Conservation (phyloP, 345 rosid genomes). For the Populus simonii region DNA sequence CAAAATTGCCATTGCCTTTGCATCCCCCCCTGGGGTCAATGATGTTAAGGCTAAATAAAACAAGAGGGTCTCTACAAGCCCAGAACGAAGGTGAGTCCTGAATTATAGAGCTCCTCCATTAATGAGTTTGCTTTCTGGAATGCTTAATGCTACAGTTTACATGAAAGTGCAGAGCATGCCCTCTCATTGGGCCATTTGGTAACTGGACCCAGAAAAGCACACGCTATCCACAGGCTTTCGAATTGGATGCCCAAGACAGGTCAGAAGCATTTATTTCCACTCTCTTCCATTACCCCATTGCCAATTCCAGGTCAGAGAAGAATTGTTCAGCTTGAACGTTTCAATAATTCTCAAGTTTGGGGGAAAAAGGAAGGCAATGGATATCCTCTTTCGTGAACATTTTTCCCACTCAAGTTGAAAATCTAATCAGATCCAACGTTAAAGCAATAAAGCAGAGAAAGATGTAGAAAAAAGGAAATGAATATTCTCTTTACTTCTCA, state of each 20-base stretch:
- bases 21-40: neutral
- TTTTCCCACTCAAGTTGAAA: no score
- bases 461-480: no score
- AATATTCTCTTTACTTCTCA: no score
- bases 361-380: neutral
- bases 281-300: neutral
- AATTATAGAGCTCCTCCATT: neutral
- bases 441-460: no score
- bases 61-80: neutral
- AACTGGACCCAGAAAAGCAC: neutral
- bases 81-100: neutral
- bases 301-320: no score
- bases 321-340: no score
- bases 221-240: no score
- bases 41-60: neutral
- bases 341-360: no score
- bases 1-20: no score
- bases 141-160: neutral
- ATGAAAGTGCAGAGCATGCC: no score
- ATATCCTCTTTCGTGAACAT: neutral
- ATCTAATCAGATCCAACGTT: no score
- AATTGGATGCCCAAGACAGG: neutral
- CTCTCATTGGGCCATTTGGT: no score
- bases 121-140: neutral
- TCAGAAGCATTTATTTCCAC: neutral